Conservation (phyloP, 139 green algal genomes). For the Diplosphaera chodatii region DNA sequence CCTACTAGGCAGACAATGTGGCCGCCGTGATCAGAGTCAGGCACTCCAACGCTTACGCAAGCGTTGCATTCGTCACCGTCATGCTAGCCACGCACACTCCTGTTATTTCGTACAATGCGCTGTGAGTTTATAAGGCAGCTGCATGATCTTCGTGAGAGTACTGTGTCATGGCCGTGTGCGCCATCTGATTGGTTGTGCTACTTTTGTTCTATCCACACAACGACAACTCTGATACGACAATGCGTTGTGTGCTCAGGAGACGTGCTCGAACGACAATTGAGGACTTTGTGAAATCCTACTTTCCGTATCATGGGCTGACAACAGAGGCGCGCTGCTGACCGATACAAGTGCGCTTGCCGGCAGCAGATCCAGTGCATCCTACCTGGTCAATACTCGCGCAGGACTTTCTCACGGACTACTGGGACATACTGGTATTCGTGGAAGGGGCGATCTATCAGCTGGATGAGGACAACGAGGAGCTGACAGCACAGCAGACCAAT, state of each 20-base stretch:
- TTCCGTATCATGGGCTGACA: constrained; percentile 48
- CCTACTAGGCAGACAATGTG: no score
- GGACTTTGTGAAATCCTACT: constrained; percentile 67
- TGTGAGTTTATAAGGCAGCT: constrained; percentile 14
- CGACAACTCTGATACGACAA: no score
- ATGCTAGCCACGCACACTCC: neutral
- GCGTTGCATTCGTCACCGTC: no score
- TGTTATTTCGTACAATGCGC: constrained; percentile 13
- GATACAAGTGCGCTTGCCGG: no score
- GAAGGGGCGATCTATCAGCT: constrained; percentile 68
- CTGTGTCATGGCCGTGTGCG: no score
- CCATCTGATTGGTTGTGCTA: no score
- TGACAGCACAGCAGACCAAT: constrained; percentile 1
- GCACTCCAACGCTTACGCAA: no score
- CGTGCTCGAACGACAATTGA: constrained; percentile 56
- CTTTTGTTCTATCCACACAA: no score
- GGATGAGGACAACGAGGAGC: constrained; percentile 62
- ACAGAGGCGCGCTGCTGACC: constrained; percentile 24
- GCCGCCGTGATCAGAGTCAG: no score
- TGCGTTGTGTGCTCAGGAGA: constrained; percentile 39
- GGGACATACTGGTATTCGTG: constrained; percentile 62
- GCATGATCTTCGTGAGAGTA: no score
- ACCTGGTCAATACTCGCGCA: no score
- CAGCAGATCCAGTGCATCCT: no score
- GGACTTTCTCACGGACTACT: constrained; percentile 42